A percentile compares a stretch with the other conserved stretches of the same genome.
phyloP scores from a whole-genome alignment of 1,139 yeast species.

The Petasospora rhodanensis region DNA sequence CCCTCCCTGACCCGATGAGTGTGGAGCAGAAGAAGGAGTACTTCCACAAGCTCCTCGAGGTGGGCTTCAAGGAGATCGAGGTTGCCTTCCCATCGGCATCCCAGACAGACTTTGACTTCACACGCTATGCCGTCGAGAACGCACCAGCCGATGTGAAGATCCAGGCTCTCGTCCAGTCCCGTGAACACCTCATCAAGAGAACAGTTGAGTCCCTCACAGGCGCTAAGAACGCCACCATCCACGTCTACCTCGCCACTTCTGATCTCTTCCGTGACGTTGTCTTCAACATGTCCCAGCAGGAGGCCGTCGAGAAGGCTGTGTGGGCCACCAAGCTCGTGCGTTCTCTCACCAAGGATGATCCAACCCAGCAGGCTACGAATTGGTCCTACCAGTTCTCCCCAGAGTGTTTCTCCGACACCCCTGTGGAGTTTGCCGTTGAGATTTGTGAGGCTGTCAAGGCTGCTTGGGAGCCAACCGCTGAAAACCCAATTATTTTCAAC shows the following conservation, averaged over 20 bases:
- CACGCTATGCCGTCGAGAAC: constrained; percentile 84
- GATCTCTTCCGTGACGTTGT: constrained; percentile 90
- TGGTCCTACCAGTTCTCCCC: constrained; percentile 96
- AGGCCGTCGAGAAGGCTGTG: constrained; percentile 76
- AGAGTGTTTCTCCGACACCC: constrained; percentile 89
- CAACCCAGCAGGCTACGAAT: constrained; percentile 59
- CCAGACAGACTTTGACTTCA: constrained; percentile 93
- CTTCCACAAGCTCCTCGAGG: constrained; percentile 77
- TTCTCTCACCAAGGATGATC: constrained; percentile 84
- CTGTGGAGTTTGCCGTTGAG: constrained; percentile 73
- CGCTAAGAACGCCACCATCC: constrained; percentile 86
- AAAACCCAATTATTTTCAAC: constrained; percentile 87
- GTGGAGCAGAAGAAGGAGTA: constrained; percentile 84
- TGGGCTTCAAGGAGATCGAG: constrained; percentile 96
- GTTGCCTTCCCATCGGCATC: constrained; percentile 96
- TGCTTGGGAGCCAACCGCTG: constrained; percentile 87
- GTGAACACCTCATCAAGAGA: constrained; percentile 83
- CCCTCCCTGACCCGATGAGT: constrained; percentile 96
- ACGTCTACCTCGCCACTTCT: constrained; percentile 87
- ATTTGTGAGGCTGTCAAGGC: constrained; percentile 93
- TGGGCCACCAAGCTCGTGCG: constrained; percentile 78
- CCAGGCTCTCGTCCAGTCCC: constrained; percentile 88
- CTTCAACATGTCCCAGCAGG: constrained; percentile 77
- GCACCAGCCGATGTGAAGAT: constrained; percentile 92
- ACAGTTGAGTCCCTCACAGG: constrained; percentile 88